phyloP scores from a whole-genome alignment of 129 eudicot species.

The Sambucus nigra region DNA sequence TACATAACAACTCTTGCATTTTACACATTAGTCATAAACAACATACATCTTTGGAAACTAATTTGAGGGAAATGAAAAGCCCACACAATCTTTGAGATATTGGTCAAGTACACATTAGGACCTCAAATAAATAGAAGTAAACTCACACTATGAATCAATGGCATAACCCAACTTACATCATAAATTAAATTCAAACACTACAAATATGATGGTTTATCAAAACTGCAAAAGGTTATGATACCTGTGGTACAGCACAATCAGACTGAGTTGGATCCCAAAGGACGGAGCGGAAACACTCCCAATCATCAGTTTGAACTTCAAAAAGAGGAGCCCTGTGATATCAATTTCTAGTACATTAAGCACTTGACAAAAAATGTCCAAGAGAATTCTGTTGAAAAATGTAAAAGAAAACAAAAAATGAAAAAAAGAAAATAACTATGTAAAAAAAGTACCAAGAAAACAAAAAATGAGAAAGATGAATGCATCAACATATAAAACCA shows the following conservation, averaged over 20 bases:
- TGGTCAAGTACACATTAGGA: too few relatives aligned
- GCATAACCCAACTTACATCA: neutral
- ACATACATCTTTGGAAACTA: too few relatives aligned
- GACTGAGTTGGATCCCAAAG: constrained; percentile 90
- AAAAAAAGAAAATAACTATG: neutral
- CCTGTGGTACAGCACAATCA: constrained; percentile 98
- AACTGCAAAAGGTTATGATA: constrained; percentile 10
- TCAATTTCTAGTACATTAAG: too few relatives aligned
- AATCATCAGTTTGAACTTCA: constrained; percentile 86
- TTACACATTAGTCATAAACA: too few relatives aligned
- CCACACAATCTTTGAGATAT: too few relatives aligned
- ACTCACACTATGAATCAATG: too few relatives aligned
- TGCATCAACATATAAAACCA: too few relatives aligned
- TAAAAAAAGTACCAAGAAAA: neutral
- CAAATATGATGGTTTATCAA: neutral
- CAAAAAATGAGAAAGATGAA: neutral
- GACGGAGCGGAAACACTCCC: constrained; percentile 81
- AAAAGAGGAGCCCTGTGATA: constrained; percentile 87
- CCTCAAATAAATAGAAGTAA: neutral
- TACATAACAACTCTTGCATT: too few relatives aligned
- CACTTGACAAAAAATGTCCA: too few relatives aligned
- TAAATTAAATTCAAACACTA: neutral
- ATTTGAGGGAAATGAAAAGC: too few relatives aligned
- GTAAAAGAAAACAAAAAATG: too few relatives aligned
- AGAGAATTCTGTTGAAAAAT: neutral